A percentile compares a stretch with the other conserved stretches of the same genome.
These are phyloP conservation scores for Sechiopsis laciniata DNA, from an alignment of 306 rosid genomes.

Conservation along the genomic window DNA sequence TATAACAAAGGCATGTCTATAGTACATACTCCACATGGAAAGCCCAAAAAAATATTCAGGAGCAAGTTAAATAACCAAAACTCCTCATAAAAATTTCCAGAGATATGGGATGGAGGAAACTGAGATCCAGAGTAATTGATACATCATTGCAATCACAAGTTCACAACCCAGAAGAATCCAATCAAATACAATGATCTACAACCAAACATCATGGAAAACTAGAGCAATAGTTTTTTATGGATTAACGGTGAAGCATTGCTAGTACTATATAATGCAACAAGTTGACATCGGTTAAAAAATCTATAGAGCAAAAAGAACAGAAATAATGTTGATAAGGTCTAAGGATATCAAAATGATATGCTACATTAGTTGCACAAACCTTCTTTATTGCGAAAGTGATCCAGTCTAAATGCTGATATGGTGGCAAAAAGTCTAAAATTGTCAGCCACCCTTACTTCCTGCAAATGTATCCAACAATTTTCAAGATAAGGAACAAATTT, in stretches of 20 bases:
- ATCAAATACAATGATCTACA: not conserved
- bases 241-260: not conserved
- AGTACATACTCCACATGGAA: not conserved
- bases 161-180: not conserved
- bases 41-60: not conserved
- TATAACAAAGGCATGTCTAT: not conserved
- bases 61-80: not conserved
- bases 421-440: conserved; percentile 76
- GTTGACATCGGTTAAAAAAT: not conserved
- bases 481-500: not conserved
- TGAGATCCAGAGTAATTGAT: not conserved
- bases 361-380: conserved; percentile 38
- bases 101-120: not conserved
- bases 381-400: conserved; percentile 39
- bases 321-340: not conserved
- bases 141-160: not conserved
- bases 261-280: not conserved
- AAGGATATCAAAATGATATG: not conserved
- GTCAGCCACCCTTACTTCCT: conserved; percentile 78
- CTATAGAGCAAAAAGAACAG: not conserved
- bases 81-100: not conserved
- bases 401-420: conserved; percentile 50
- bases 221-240: not conserved
- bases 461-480: conserved; percentile 24
- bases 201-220: not conserved